Percentiles rank a stretch among this genome's conserved stretches.
phyloP scores from a whole-genome alignment of 2,329 filamentous ascomycete species.

The Claviceps quebecensis region DNA sequence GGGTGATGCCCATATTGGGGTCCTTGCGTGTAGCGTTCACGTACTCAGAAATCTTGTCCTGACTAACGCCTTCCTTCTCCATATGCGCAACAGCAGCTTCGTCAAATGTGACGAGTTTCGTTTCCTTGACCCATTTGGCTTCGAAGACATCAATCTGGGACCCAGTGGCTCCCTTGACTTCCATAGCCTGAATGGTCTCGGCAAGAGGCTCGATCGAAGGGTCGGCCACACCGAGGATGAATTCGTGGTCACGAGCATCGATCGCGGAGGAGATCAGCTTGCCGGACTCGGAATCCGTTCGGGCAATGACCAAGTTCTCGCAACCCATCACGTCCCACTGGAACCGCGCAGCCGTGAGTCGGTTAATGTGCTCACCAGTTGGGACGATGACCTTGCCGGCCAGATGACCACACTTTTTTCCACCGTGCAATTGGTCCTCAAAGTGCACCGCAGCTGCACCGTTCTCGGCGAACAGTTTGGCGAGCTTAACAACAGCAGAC shows the following conservation, averaged over 20 bases:
- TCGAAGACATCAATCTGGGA: slow-evolving; percentile 78
- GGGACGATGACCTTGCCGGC: slow-evolving; percentile 94
- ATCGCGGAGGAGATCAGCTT: slow-evolving; percentile 81
- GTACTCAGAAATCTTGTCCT: slow-evolving; percentile 55
- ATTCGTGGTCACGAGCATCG: slow-evolving; percentile 91
- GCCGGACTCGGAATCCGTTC: slow-evolving; percentile 90
- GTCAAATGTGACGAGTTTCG: slow-evolving; percentile 80
- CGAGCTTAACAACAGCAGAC: slow-evolving; percentile 85
- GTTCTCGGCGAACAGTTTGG: slow-evolving; percentile 94
- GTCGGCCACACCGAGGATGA: slow-evolving; percentile 78
- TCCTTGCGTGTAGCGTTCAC: slow-evolving; percentile 45
- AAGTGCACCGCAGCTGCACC: slow-evolving; percentile 94
- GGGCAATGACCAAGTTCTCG: slow-evolving; percentile 87
- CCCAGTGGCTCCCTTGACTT: slow-evolving; percentile 60
- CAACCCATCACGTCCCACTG: slow-evolving; percentile 98
- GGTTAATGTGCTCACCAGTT: slow-evolving; percentile 89
- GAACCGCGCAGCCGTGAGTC: slow-evolving; percentile 79
- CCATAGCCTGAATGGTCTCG: slow-evolving; percentile 83
- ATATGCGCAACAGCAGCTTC: slow-evolving; percentile 74
- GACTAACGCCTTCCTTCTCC: slow-evolving; percentile 46
- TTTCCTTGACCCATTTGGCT: slow-evolving; percentile 73
- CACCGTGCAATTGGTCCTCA: slow-evolving; percentile 92
- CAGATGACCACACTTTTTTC: slow-evolving; percentile 95
- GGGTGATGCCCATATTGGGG: slow-evolving; percentile 62
- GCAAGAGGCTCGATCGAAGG: slow-evolving; percentile 63